phyloP scores from a whole-genome alignment of 1,139 yeast species.

The Candida glucosophila region DNA sequence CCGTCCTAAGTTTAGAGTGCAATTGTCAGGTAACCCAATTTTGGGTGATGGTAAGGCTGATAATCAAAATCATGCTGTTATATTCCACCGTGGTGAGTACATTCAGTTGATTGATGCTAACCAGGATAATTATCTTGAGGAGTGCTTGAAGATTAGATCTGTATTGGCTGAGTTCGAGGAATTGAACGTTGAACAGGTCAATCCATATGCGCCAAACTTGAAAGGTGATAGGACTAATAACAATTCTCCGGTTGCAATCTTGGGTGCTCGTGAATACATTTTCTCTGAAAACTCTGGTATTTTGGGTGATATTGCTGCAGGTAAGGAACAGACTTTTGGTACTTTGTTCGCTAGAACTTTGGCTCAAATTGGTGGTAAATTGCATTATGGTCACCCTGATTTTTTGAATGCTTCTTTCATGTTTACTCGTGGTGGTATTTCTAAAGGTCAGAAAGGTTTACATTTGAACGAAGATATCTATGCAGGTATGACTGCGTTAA shows the following conservation, averaged over 20 bases:
- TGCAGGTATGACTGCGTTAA: slow-evolving; percentile 96
- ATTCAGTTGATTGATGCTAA: slow-evolving; percentile 97
- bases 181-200: slow-evolving; percentile 75
- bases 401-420: slow-evolving; percentile 88
- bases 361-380: slow-evolving; percentile 97
- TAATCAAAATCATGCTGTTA: slow-evolving; percentile 94
- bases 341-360: slow-evolving; percentile 94
- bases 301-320: slow-evolving; percentile 99
- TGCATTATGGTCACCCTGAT: slow-evolving; percentile 99
- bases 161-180: slow-evolving; percentile 98
- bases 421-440: slow-evolving; percentile 99
- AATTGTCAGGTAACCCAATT: slow-evolving; percentile 97
- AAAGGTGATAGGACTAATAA: slow-evolving; percentile 27
- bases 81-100: slow-evolving; percentile 98
- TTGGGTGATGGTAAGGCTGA: slow-evolving; percentile 99
- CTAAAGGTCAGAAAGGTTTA: slow-evolving; percentile 97
- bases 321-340: slow-evolving; percentile 99
- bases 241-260: slow-evolving; percentile 87
- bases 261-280: slow-evolving; percentile 98
- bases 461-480: slow-evolving; percentile 98
- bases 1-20: slow-evolving; percentile 96
- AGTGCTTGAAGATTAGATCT: slow-evolving; percentile 94
- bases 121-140: slow-evolving; percentile 97
- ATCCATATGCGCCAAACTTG: slow-evolving; percentile 66
- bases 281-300: slow-evolving; percentile 99